Conservation (phyloP, 2,329 filamentous ascomycete species). For the Exophiala xenobiotica region DNA sequence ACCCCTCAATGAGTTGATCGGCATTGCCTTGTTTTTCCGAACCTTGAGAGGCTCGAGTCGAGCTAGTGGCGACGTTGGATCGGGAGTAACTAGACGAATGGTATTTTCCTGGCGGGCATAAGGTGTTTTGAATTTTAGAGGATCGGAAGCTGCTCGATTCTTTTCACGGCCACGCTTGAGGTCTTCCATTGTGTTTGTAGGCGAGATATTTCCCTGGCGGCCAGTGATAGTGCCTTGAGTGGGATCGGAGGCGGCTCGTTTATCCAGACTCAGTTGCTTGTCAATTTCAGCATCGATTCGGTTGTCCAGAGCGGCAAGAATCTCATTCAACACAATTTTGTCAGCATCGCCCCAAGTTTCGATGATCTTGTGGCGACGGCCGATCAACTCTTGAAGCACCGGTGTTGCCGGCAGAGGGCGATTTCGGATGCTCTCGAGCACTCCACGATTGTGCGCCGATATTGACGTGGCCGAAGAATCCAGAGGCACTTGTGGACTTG, state of each 20-base stretch:
- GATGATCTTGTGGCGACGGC: constrained; percentile 59
- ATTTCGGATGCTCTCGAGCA: constrained; percentile 31
- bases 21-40: constrained; percentile 45
- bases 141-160: constrained; percentile 36
- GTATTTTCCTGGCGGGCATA: constrained; percentile 41
- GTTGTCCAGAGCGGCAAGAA: constrained; percentile 60
- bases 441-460: constrained; percentile 35
- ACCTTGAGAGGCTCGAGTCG: constrained; percentile 56
- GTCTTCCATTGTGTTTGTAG: constrained; percentile 31
- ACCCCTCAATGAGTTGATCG: constrained; percentile 27
- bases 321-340: constrained; percentile 49
- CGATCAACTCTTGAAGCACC: constrained; percentile 53
- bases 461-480: constrained; percentile 52
- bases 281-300: constrained; percentile 49
- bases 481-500: constrained; percentile 40
- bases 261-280: constrained; percentile 33
- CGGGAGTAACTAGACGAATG: constrained; percentile 58
- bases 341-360: constrained; percentile 48
- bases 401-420: constrained; percentile 49
- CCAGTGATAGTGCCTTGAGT: constrained; percentile 25
- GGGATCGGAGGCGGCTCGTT: constrained; percentile 50
- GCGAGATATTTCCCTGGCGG: constrained; percentile 9
- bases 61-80: constrained; percentile 46
- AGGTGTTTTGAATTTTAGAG: constrained; percentile 22
- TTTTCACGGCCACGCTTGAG: constrained; percentile 19